Base-by-base conservation (phyloP, 345 rosid genomes). In the Raphanus sativus region DNA sequence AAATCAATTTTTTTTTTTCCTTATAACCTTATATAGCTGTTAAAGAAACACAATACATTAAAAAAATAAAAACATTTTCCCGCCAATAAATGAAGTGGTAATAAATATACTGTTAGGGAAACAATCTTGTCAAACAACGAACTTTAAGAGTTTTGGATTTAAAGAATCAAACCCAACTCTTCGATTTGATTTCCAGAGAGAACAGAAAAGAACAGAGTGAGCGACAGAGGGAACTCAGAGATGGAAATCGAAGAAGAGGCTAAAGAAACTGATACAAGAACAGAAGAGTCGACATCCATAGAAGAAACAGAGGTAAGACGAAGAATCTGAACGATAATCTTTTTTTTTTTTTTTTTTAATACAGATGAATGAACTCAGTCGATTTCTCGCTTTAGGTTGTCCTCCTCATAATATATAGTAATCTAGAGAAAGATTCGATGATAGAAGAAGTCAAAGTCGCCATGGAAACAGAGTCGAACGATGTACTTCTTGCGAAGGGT, bases 391-490 rank as follows among this genome's bases (percentile, higher is more conserved):
- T 42, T 42, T 42, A 4, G 50, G 3, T 40, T 40, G 8, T 38
- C 8, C 0, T 21, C 21, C 45, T 38, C 45, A 2, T 38, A 9
- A 38, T 2, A 40, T 40, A 12, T 45, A 45, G 16, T 45, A 45
- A 40, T 40, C n/a, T 40, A 40, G 48, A 45, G 15, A 45, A 45
- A 45, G 52, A 45, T 45, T 45, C 6, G 17, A 4, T 48, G 55
- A 48, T 5, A 48, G 17, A 48, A 48, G 17, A 48, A 48, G 55
- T 48, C 21, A n/a, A 48, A 48, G 55, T 48, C 17, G 25, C 65
- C 40, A 62, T 30, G 65, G 40, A 62, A 62, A 62, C 40, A 62
- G 65, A 62, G 64, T 60, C 12, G 4, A 59, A 25, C 63, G 11
- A 25, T 26, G 33, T 59, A 13, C 42, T 62, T 60, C 34, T 60